Base-by-base conservation (phyloP, 1,284 basidiomycete species). In the Pascua guehoae region DNA sequence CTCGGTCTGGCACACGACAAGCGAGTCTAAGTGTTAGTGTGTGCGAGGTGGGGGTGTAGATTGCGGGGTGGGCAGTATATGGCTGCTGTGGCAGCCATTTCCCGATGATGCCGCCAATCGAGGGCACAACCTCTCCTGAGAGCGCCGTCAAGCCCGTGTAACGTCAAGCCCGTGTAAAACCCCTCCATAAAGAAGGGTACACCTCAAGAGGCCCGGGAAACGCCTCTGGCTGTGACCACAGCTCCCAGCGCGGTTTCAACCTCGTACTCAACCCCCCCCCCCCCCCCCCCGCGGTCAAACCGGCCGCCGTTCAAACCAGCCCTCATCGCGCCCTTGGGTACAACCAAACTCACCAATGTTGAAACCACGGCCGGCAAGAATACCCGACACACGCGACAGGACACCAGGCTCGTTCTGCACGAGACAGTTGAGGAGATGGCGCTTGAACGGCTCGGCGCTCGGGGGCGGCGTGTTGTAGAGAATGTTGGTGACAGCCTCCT, bases 351-450 rank as follows among this genome's bases (percentile, higher is more conserved):
- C 43, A 79, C 78, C 77, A 70, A 95, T 97, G 82, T 99, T 99
- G 83, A 98, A 97, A 1, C 96, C 96, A 64, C 96, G 83, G 43
- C 91, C 96, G 18, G 96, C 96, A 37, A 99, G 84, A 66, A 95
- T 98, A 63, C 96, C 96, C 7, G 95, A 95, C 2, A 99, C 94
- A 65, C 96, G 88, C 18, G 95, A 97, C 17, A 99, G 83, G 16
- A 99, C 96, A 75, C 96, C 96, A 2, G 96, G 96, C 79, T 99
- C 96, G 75, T 99, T 98, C 79, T 99, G 96, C 8, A 99, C 96
- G 60, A 99, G 86, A 78, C 94, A 98, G 80, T 98, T 98, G 64
- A 99, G 84, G 58, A 95, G 86, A 74, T 98, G 96, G 89, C 91
- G 90, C 84, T 96, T 97, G 80, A 88, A 96, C 2, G 94, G 94